phyloP scores from a whole-genome alignment of 2,329 filamentous ascomycete genomes.

The Aspergillus arachidicola region DNA sequence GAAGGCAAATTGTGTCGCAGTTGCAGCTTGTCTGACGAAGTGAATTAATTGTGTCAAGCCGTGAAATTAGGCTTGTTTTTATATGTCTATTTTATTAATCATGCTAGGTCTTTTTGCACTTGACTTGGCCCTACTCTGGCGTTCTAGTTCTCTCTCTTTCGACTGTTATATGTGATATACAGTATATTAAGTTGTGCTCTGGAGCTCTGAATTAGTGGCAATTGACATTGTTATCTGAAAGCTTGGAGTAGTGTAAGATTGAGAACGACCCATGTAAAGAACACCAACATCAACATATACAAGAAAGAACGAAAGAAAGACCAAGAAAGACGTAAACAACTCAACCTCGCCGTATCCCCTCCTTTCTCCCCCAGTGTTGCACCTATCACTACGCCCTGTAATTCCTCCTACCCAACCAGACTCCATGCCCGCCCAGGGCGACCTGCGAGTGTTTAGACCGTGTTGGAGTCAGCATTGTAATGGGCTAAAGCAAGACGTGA shows the following conservation, averaged over 20 bases:
- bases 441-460: no score
- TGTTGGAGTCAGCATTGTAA: no score
- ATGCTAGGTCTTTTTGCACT: not conserved
- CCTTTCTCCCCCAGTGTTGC: no score
- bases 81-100: not conserved
- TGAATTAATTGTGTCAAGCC: not conserved
- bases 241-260: not conserved
- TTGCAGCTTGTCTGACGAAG: not conserved
- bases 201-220: not conserved
- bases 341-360: no score
- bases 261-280: not conserved
- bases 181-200: not conserved
- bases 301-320: no score
- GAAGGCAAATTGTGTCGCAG: not conserved
- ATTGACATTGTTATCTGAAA: not conserved
- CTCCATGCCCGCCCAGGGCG: no score
- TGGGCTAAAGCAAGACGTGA: no score
- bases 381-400: no score
- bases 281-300: no score
- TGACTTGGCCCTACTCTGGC: not conserved
- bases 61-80: no score
- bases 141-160: not conserved
- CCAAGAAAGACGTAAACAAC: no score
- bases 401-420: no score
- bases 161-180: not conserved